Percentiles rank a stretch among this genome's conserved stretches.
Evolutionary conservation across 2,329 filamentous ascomycete species (phyloP).

Genomic region (Colletotrichum sp.): DNA sequence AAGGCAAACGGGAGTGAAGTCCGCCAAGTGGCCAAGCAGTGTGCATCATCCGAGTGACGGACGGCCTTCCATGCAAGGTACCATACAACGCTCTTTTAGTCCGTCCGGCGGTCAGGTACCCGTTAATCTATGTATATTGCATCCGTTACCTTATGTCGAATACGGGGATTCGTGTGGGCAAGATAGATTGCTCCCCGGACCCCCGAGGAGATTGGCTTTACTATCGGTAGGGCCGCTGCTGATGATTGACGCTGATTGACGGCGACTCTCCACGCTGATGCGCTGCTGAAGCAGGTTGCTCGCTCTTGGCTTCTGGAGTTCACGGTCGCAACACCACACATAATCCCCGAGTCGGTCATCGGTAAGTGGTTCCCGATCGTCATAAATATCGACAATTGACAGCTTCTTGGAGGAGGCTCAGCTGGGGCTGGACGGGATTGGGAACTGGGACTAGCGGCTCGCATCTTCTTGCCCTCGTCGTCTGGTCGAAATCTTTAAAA

Average conservation of each 20-base stretch:
- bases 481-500: neutral
- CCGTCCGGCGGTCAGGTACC: conserved; percentile 4
- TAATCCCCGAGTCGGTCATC: neutral
- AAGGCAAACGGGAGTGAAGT: neutral
- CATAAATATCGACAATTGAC: neutral
- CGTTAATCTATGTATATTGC: neutral
- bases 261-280: neutral
- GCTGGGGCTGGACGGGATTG: neutral
- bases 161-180: conserved; percentile 3
- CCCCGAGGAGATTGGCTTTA: neutral
- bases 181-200: conserved; percentile 1
- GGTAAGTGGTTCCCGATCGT: conserved; percentile 1
- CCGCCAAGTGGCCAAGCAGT: neutral
- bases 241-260: neutral
- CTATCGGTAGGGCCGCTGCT: conserved; percentile 1
- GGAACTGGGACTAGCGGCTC: neutral
- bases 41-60: neutral
- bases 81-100: neutral
- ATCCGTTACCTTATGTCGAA: neutral
- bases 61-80: neutral
- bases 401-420: neutral
- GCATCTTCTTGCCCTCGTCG: neutral
- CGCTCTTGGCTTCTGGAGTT: neutral
- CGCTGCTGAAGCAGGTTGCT: neutral
- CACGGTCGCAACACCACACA: neutral